Conservation (phyloP, 345 rosid species). For the Brassica carinata region DNA sequence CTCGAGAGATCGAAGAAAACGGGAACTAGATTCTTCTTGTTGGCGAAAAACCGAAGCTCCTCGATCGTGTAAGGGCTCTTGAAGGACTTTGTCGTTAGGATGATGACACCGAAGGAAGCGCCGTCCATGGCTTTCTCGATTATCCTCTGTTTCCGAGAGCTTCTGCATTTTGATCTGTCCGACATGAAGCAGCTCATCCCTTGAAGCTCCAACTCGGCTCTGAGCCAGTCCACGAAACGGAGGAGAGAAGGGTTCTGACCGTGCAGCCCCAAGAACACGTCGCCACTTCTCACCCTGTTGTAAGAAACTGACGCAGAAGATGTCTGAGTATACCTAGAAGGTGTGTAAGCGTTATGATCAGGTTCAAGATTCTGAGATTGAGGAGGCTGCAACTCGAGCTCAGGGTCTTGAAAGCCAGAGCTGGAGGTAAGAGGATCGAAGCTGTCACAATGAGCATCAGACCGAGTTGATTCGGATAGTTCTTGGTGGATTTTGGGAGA, state of each 20-base stretch:
- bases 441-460: conserved; percentile 64
- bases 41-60: conserved; percentile 73
- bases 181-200: conserved; percentile 90
- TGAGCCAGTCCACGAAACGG: conserved; percentile 81
- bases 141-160: conserved; percentile 61
- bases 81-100: conserved; percentile 76
- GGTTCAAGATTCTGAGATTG: conserved; percentile 14
- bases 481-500: conserved; percentile 56
- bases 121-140: conserved; percentile 82
- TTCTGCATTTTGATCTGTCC: conserved; percentile 75
- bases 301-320: conserved; percentile 63
- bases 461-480: conserved; percentile 61
- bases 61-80: conserved; percentile 81
- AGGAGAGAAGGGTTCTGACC: conserved; percentile 79
- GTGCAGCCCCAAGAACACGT: conserved; percentile 80
- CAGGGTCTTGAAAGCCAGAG: conserved; percentile 56
- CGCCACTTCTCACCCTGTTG: conserved; percentile 69
- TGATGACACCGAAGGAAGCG: conserved; percentile 82
- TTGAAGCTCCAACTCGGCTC: conserved; percentile 88
- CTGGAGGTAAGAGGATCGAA: conserved; percentile 59
- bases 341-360: conserved; percentile 45
- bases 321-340: conserved; percentile 51
- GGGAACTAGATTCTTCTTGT: conserved; percentile 90
- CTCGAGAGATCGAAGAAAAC: conserved; percentile 82
- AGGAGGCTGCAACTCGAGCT: conserved; percentile 30